Evolutionary conservation across 805 yeast genomes (phyloP).

Genomic region (Candida ponderosae): DNA sequence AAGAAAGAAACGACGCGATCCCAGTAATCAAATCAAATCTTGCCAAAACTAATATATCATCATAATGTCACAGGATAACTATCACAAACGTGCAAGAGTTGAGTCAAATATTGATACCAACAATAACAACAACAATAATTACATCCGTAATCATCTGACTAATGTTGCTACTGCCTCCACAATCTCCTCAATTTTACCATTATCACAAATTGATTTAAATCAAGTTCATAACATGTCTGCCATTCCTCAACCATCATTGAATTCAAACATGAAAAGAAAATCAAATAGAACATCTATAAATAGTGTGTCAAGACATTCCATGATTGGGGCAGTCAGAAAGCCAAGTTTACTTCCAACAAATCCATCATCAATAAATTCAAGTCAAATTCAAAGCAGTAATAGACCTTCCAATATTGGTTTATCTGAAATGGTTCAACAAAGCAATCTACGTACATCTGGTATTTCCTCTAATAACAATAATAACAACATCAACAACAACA

Average conservation of each 20-base stretch:
- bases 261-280: slow-evolving; percentile 14
- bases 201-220: slow-evolving; percentile 17
- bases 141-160: too few relatives aligned
- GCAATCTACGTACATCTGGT: slow-evolving; percentile 12
- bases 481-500: not conserved
- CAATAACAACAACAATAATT: slow-evolving; percentile 6
- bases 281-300: slow-evolving; percentile 13
- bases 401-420: slow-evolving; percentile 17
- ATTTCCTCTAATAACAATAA: not conserved
- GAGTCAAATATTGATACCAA: not conserved
- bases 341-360: too few relatives aligned
- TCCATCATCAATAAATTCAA: slow-evolving; percentile 13
- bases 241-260: slow-evolving; percentile 16
- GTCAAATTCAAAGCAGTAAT: slow-evolving; percentile 4
- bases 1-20: too few relatives aligned
- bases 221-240: slow-evolving; percentile 17
- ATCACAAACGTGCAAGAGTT: slow-evolving; percentile 8
- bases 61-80: slow-evolving; percentile 18
- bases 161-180: too few relatives aligned
- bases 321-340: slow-evolving; percentile 16
- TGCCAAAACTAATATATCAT: too few relatives aligned
- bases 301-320: slow-evolving; percentile 14
- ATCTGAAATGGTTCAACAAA: slow-evolving; percentile 20
- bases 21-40: too few relatives aligned
- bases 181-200: too few relatives aligned